Conservation (phyloP, 1,139 yeast species). For the Blastobotrys persicus region DNA sequence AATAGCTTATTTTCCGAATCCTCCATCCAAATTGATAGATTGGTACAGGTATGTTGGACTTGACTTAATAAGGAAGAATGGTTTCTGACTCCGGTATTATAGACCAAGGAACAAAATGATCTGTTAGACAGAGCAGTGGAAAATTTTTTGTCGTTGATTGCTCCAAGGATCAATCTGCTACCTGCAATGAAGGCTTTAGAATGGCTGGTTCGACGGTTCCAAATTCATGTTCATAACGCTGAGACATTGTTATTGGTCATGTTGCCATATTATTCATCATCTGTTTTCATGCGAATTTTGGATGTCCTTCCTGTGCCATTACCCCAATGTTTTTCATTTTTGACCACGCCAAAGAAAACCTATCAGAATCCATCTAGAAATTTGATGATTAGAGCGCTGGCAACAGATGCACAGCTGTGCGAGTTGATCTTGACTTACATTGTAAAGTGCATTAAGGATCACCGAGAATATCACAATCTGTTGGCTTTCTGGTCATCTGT, state of each 20-base stretch:
- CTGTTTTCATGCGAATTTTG: conserved; percentile 70
- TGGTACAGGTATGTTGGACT: conserved; percentile 55
- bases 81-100: no score
- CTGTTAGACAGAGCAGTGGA: conserved; percentile 70
- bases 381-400: conserved; percentile 67
- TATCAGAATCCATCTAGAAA: conserved; percentile 63
- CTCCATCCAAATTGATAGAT: conserved; percentile 74
- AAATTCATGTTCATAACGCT: conserved; percentile 71
- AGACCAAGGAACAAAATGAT: conserved; percentile 67
- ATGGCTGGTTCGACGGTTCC: conserved; percentile 90
- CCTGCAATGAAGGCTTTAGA: conserved; percentile 84
- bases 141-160: conserved; percentile 69
- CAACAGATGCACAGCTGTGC: conserved; percentile 64
- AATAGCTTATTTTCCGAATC: conserved; percentile 78
- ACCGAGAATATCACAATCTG: conserved; percentile 55
- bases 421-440: conserved; percentile 62
- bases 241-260: conserved; percentile 68
- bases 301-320: conserved; percentile 60
- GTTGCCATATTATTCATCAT: conserved; percentile 72
- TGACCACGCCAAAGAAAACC: conserved; percentile 63
- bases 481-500: conserved; percentile 76
- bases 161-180: conserved; percentile 69
- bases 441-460: conserved; percentile 45
- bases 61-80: no score
- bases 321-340: conserved; percentile 76